Percentiles rank a stretch among this genome's conserved stretches.
These are phyloP conservation scores for Luvunga scandens DNA, from an alignment of 345 rosid species.

Conservation along the genomic window DNA sequence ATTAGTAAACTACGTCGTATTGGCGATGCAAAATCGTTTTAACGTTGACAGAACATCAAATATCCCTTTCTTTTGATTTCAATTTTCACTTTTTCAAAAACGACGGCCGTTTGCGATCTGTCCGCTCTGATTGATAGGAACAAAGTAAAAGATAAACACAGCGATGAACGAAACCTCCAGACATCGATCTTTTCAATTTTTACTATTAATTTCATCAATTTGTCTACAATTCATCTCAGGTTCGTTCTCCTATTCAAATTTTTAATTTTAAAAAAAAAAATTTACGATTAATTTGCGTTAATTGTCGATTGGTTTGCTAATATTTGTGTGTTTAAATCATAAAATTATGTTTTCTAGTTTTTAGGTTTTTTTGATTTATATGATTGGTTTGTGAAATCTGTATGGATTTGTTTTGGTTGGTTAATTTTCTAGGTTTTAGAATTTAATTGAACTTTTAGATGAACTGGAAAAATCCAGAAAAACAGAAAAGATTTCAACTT, in stretches of 20 bases:
- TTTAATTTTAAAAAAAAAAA: background rate
- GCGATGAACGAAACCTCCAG: constrained; percentile 33
- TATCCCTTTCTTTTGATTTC: background rate
- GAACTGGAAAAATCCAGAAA: background rate
- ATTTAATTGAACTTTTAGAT: background rate
- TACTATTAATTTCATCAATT: constrained; percentile 40
- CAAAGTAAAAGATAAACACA: constrained; percentile 13
- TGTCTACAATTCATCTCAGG: constrained; percentile 54
- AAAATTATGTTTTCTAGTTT: background rate
- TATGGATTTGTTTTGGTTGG: background rate
- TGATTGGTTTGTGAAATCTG: background rate
- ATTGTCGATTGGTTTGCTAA: background rate
- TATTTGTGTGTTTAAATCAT: background rate
- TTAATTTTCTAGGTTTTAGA: background rate
- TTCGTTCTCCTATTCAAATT: constrained; percentile 26
- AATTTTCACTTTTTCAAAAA: constrained; percentile 1
- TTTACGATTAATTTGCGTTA: background rate
- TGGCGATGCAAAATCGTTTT: background rate
- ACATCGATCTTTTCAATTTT: constrained; percentile 31
- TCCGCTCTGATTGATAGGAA: background rate
- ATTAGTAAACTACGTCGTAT: background rate
- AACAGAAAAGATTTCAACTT: background rate
- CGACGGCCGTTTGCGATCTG: constrained; percentile 3
- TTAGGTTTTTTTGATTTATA: background rate
- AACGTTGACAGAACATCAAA: background rate